These are phyloP conservation scores for Triticum turgidum DNA, from an alignment of 176 grass and related monocot species.

Conservation along the genomic window DNA sequence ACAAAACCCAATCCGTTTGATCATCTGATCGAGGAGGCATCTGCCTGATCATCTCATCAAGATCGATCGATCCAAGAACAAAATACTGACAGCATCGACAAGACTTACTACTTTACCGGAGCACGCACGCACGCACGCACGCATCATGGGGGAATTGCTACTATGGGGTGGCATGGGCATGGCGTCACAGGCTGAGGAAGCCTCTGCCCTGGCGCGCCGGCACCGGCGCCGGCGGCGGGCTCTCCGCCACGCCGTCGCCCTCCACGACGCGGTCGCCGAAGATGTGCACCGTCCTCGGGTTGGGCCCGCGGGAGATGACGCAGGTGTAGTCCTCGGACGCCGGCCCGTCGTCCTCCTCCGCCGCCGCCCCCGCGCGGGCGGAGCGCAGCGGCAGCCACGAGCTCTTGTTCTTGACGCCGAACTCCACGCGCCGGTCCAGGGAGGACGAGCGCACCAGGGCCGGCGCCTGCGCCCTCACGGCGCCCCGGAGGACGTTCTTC, in stretches of 20 bases:
- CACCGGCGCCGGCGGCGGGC: constrained; percentile 17
- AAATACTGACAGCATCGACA: neutral
- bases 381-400: constrained; percentile 43
- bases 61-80: constrained; percentile 18
- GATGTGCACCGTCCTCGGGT: constrained; percentile 63
- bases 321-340: constrained; percentile 77
- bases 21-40: constrained; percentile 2
- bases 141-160: neutral
- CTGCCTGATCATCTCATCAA: constrained; percentile 33
- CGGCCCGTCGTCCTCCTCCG: constrained; percentile 38
- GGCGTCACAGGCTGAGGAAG: constrained; percentile 37
- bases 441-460: constrained; percentile 35
- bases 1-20: constrained; percentile 33
- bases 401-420: constrained; percentile 69
- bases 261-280: constrained; percentile 57
- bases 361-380: neutral
- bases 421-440: constrained; percentile 58
- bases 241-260: constrained; percentile 3
- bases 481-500: constrained; percentile 19
- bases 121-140: neutral
- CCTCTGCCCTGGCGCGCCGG: constrained; percentile 24
- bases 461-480: constrained; percentile 9
- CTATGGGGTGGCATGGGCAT: neutral
- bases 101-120: constrained; percentile 30
- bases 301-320: constrained; percentile 64